A percentile compares a stretch with the other conserved stretches of the same genome.
Conservation (phyloP, 1,284 basidiomycete species). For the Sparassis latifolia region DNA sequence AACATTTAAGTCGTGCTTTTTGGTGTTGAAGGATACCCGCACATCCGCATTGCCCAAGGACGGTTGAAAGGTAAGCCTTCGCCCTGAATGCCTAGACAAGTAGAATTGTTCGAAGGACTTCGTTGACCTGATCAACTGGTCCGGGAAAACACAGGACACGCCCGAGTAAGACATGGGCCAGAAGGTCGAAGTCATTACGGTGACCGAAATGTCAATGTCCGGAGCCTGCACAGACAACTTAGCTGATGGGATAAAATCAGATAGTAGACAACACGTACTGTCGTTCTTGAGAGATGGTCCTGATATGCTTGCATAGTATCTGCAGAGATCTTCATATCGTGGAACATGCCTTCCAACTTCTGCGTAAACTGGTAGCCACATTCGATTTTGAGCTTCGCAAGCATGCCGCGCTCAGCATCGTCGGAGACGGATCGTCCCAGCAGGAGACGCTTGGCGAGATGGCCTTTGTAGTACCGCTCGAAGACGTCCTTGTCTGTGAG, state of each 20-base stretch:
- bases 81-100: slow-evolving; percentile 81
- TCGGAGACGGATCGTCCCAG: slow-evolving; percentile 87
- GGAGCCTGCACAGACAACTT: slow-evolving; percentile 41
- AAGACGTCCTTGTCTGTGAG: slow-evolving; percentile 96
- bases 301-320: slow-evolving; percentile 81
- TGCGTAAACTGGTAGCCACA: slow-evolving; percentile 97
- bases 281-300: slow-evolving; percentile 47
- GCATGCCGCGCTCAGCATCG: slow-evolving; percentile 97
- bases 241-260: slow-evolving; percentile 1
- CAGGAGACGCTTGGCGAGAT: slow-evolving; percentile 90
- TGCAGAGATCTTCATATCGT: slow-evolving; percentile 89
- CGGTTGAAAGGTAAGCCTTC: slow-evolving; percentile 91
- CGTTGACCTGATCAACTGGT: slow-evolving; percentile 56
- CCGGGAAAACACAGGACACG: slow-evolving; percentile 63
- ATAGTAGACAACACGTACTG: slow-evolving; percentile 32
- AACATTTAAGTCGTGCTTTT: slow-evolving; percentile 88
- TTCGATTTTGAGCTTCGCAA: slow-evolving; percentile 96
- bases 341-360: slow-evolving; percentile 98
- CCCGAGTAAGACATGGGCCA: slow-evolving; percentile 78
- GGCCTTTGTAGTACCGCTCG: slow-evolving; percentile 96
- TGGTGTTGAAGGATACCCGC: slow-evolving; percentile 72
- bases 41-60: slow-evolving; percentile 92
- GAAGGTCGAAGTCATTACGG: slow-evolving; percentile 87
- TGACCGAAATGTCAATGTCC: slow-evolving; percentile 78
- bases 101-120: slow-evolving; percentile 89